Conservation (phyloP, 768 basidiomycete genomes). For the Leccinum longicurvipes region DNA sequence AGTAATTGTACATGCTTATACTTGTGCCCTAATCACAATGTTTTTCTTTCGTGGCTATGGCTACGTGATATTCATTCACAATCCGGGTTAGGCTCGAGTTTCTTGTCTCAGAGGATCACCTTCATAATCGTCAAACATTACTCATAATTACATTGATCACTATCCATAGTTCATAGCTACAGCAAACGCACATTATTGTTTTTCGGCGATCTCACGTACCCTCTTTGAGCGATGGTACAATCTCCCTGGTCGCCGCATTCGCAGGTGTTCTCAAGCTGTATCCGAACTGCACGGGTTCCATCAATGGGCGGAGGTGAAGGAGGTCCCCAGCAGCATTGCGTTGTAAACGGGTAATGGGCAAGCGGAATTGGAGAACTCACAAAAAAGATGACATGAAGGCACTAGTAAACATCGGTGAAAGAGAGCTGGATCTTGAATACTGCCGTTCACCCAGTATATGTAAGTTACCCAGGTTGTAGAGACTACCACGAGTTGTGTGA, state of each 20-base stretch:
- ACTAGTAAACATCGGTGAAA: neutral
- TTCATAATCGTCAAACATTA: neutral
- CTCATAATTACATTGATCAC: neutral
- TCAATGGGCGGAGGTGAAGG: slow-evolving; percentile 45
- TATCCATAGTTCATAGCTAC: neutral
- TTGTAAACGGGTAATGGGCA: slow-evolving; percentile 39
- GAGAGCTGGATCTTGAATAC: slow-evolving; percentile 57
- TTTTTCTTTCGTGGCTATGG: too few species aligned
- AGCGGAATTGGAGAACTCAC: slow-evolving; percentile 51
- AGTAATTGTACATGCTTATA: too few species aligned
- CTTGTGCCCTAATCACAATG: too few species aligned
- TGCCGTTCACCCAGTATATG: slow-evolving; percentile 41
- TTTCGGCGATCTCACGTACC: neutral
- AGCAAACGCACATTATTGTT: too few species aligned
- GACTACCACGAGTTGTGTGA: slow-evolving; percentile 17
- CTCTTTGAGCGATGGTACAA: slow-evolving; percentile 61
- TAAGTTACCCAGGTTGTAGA: slow-evolving; percentile 48
- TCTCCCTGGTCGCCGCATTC: slow-evolving; percentile 53
- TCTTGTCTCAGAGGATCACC: too few species aligned
- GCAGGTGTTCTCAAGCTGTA: slow-evolving; percentile 39
- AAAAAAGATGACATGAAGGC: neutral
- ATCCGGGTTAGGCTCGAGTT: too few species aligned
- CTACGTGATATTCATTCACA: too few species aligned
- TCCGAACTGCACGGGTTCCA: slow-evolving; percentile 56
- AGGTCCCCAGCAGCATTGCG: slow-evolving; percentile 48